Conservation (phyloP, 1,284 basidiomycete genomes). For the Puccinia hordei region DNA sequence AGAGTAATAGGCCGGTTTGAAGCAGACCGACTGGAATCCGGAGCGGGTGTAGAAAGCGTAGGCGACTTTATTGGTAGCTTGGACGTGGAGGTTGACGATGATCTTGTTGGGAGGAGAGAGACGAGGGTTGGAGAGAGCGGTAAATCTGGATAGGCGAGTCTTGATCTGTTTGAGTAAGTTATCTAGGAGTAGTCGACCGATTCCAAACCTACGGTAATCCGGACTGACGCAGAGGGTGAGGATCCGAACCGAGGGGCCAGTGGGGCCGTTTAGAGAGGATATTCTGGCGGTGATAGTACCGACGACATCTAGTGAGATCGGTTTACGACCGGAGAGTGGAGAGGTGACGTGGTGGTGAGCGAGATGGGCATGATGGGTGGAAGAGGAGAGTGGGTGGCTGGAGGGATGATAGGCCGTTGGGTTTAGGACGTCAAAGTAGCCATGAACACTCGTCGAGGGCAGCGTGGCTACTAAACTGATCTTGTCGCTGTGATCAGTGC, state of each 20-base stretch:
- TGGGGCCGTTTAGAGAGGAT: neutral
- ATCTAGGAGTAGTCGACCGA: slow-evolving; percentile 17
- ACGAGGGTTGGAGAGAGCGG: neutral
- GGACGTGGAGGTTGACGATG: slow-evolving; percentile 19
- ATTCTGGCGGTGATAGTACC: slow-evolving; percentile 19
- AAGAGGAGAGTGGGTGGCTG: neutral
- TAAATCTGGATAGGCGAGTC: neutral
- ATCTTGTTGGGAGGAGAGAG: neutral
- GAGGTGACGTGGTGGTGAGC: slow-evolving; percentile 29
- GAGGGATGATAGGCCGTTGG: neutral
- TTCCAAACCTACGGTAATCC: slow-evolving; percentile 7
- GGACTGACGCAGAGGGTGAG: slow-evolving; percentile 29
- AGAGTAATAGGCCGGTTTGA: slow-evolving; percentile 35
- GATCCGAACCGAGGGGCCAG: neutral
- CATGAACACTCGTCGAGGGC: neutral
- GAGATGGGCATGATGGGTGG: neutral
- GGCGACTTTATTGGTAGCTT: slow-evolving; percentile 27
- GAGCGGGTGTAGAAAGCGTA: neutral
- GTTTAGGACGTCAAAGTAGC: slow-evolving; percentile 21
- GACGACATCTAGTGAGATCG: slow-evolving; percentile 36
- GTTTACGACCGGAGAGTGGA: slow-evolving; percentile 33
- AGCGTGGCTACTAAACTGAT: slow-evolving; percentile 35
- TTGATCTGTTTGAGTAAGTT: slow-evolving; percentile 10
- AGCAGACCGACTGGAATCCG: neutral
- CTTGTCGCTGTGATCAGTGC: neutral